Conservation (phyloP, 441 rosid genomes). For the Gossypium davidsonii region DNA sequence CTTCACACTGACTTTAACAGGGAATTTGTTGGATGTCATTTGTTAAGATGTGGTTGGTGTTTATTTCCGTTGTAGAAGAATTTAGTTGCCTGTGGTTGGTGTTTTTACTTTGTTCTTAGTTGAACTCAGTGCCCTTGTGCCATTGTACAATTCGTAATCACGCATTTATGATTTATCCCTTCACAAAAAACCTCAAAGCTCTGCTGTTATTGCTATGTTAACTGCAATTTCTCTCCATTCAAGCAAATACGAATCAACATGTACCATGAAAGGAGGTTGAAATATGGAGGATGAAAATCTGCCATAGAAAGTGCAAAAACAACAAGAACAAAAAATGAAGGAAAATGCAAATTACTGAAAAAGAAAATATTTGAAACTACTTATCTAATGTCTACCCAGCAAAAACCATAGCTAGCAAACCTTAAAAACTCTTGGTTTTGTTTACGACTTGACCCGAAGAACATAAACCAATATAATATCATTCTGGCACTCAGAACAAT, state of each 20-base stretch:
- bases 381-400: not conserved
- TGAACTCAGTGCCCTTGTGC: slow-evolving; percentile 17
- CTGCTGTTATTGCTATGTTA: not conserved
- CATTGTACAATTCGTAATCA: slow-evolving; percentile 22
- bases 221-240: not conserved
- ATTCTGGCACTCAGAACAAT: slow-evolving; percentile 12
- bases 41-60: slow-evolving; percentile 1
- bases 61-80: slow-evolving; percentile 3
- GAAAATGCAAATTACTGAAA: not conserved
- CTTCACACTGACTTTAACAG: slow-evolving; percentile 17
- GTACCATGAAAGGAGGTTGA: not conserved
- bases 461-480: slow-evolving; percentile 34
- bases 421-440: not conserved
- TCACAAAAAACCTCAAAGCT: not conserved
- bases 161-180: slow-evolving; percentile 4
- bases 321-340: not conserved
- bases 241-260: not conserved
- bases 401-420: not conserved
- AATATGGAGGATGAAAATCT: not conserved
- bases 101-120: slow-evolving; percentile 14
- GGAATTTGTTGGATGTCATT: slow-evolving; percentile 20
- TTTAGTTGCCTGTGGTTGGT: slow-evolving; percentile 18
- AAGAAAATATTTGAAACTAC: slow-evolving; percentile 2
- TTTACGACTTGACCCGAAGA: slow-evolving; percentile 30
- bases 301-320: not conserved